Base-by-base conservation (phyloP, 2,329 filamentous ascomycete genomes). In the Aspergillus fischeri region DNA sequence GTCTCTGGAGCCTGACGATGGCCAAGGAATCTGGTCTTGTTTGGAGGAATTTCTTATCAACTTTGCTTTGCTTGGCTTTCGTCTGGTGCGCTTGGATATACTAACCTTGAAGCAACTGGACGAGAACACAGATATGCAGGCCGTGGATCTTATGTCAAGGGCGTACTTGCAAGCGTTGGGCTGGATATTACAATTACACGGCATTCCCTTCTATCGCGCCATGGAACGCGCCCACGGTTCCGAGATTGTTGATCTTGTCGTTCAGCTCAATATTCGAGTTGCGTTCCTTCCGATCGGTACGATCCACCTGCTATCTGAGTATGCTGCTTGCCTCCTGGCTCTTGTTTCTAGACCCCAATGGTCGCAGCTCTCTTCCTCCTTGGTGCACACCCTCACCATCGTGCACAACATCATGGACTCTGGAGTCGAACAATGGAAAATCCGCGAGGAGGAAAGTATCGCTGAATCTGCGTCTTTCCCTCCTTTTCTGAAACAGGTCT, bases 21-120 rank as follows among this genome's bases (percentile, higher is more conserved):
- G 67, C 14, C 59, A 65, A 10, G 67, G 66, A 3, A 58, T 63
- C 6, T 70, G 70, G 62, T 47, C 49, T 11, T 71, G 68, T 49
- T 56, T 80, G n/a, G 72, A 77, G 57, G 72, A 75, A 27, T 77
- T 79, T 51, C 70, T 79, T 50, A 62, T 73, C 11, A 64, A 70
- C 42, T 80, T 70, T 61, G 70, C 70, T 38, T 71, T 67, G 25
- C 66, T 80, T 41, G 64, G 75, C 4, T 62, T 77, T 14, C 76
- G 77, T 47, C 64, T 81, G 45, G 60, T 78, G 41, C 64, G 65
- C 11, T 63, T 78, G 54, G 79, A 81, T 59, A 71, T 63, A 20
- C 49, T 63, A 27, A 60, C 68, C n/a, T 57, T 80, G 52, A 61
- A 59, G 14, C 59, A 65, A 17, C 56, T 70, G 45, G 54, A 64